Conservation (phyloP, 352 stramenopile genomes). For the Halophytophthora polymorphica region DNA sequence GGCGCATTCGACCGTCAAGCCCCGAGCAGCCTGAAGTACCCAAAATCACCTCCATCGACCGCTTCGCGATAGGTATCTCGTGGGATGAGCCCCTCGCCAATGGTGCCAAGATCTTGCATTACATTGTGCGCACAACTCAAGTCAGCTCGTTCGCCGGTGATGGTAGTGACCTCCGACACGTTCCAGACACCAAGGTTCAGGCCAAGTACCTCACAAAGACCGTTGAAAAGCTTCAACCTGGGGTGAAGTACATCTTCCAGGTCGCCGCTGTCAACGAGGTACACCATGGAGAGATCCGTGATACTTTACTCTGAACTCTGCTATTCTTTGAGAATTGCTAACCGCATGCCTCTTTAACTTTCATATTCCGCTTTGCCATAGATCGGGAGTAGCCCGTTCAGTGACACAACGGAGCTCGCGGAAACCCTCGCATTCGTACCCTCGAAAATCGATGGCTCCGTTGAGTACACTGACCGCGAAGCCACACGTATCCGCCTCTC, state of each 20-base stretch:
- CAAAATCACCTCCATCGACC: slow-evolving; percentile 25
- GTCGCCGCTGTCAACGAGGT: slow-evolving; percentile 58
- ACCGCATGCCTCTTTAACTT: background rate
- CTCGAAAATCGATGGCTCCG: slow-evolving; percentile 38
- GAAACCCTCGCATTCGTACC: slow-evolving; percentile 67
- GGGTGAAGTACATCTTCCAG: slow-evolving; percentile 47
- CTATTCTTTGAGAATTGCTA: slow-evolving; percentile 1
- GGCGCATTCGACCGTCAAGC: slow-evolving; percentile 46
- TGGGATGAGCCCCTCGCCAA: slow-evolving; percentile 58
- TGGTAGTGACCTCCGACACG: slow-evolving; percentile 17
- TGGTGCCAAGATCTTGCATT: slow-evolving; percentile 48
- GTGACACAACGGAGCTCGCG: slow-evolving; percentile 29
- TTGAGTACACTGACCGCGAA: slow-evolving; percentile 30
- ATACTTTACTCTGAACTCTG: background rate
- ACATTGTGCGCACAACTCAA: slow-evolving; percentile 43
- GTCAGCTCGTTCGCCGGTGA: slow-evolving; percentile 27
- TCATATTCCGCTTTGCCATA: slow-evolving; percentile 4
- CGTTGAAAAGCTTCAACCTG: slow-evolving; percentile 47
- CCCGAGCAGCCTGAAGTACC: slow-evolving; percentile 37
- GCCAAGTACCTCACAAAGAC: slow-evolving; percentile 41
- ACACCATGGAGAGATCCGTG: background rate
- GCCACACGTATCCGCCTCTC: slow-evolving; percentile 41
- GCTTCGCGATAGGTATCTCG: slow-evolving; percentile 45
- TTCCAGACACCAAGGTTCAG: slow-evolving; percentile 34
- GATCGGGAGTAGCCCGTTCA: slow-evolving; percentile 54